These are phyloP conservation scores for Magnusiomyces suaveolens DNA, from an alignment of 1,139 yeast genomes.

Conservation along the genomic window DNA sequence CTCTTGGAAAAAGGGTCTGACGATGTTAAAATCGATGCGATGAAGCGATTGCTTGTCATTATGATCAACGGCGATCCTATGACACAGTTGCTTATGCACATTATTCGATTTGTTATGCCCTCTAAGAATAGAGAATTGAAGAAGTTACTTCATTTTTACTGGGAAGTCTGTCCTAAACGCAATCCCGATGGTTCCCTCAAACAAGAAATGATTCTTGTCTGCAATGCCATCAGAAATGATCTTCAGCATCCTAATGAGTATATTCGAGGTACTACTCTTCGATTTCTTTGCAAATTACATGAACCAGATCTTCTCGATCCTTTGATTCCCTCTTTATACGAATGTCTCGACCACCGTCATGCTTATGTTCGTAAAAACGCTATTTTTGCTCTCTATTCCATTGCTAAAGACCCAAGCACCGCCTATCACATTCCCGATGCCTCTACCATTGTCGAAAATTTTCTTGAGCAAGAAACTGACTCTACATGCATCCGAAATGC, in stretches of 20 bases:
- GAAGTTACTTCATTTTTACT: constrained; percentile 85
- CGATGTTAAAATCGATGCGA: constrained; percentile 76
- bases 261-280: constrained; percentile 87
- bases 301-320: constrained; percentile 95
- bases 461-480: constrained; percentile 75
- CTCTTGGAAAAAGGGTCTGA: constrained; percentile 85
- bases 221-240: constrained; percentile 96
- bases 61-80: constrained; percentile 90
- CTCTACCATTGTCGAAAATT: constrained; percentile 65
- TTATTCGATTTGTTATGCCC: constrained; percentile 95
- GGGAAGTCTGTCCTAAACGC: constrained; percentile 96
- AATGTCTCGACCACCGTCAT: constrained; percentile 90
- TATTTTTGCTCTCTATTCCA: constrained; percentile 78
- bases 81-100: constrained; percentile 95
- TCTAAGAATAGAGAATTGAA: constrained; percentile 83
- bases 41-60: constrained; percentile 76
- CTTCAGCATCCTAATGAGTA: constrained; percentile 97
- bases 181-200: constrained; percentile 83
- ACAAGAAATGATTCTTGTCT: constrained; percentile 97
- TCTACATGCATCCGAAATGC: constrained; percentile 95
- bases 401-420: constrained; percentile 63
- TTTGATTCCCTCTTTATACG: constrained; percentile 83
- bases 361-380: constrained; percentile 98
- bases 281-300: constrained; percentile 80
- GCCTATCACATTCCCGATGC: constrained; percentile 86